Percentiles rank a stretch among this genome's conserved stretches.
These are phyloP conservation scores for Vachellia pachyceras DNA, from an alignment of 306 rosid species.

Conservation along the genomic window DNA sequence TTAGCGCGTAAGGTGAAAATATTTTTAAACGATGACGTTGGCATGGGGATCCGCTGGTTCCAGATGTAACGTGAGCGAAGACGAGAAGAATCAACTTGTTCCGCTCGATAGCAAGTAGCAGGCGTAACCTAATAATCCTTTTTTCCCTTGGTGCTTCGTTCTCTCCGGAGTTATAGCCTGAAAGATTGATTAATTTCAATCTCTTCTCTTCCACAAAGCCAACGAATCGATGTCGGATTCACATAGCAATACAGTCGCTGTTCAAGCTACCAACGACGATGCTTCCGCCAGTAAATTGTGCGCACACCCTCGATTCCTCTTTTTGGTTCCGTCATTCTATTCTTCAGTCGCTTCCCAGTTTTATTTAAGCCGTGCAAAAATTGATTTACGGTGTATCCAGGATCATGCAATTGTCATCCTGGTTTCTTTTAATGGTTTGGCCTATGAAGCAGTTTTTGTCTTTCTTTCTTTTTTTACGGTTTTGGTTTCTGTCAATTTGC, in stretches of 20 bases:
- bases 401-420: not conserved
- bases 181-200: not conserved
- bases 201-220: not conserved
- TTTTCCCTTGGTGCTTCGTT: not conserved
- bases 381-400: not conserved
- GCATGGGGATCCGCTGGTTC: not conserved
- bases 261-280: constrained; percentile 82
- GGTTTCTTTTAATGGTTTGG: not conserved
- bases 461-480: not conserved
- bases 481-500: not conserved
- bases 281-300: constrained; percentile 81
- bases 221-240: constrained; percentile 54
- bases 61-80: not conserved
- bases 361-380: not conserved
- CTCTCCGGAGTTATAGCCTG: not conserved
- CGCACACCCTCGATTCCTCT: not conserved
- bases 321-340: not conserved
- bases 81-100: not conserved
- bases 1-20: too few species aligned
- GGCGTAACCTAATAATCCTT: not conserved
- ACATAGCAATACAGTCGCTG: constrained; percentile 63
- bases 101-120: not conserved
- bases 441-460: not conserved
- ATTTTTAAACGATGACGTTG: not conserved
- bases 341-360: not conserved